A percentile compares a stretch with the other conserved stretches of the same genome.
phyloP scores from a whole-genome alignment of 352 stramenopile species.

The Plasmopara viticola region DNA sequence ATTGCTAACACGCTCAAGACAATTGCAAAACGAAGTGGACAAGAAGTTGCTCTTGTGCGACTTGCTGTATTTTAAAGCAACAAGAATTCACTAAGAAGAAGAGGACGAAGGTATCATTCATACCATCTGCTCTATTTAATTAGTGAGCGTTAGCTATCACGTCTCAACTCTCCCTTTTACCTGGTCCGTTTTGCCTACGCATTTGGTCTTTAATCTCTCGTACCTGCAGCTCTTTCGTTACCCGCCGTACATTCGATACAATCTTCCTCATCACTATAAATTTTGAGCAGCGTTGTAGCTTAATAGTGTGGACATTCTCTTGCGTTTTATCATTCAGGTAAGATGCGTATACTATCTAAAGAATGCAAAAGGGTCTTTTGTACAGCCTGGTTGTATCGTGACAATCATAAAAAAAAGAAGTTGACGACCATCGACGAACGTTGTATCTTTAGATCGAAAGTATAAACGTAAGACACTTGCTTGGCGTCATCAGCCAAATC shows the following conservation, averaged over 20 bases:
- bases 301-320: constrained; percentile 51
- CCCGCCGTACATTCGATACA: no score
- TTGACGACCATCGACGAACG: constrained; percentile 57
- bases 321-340: constrained; percentile 56
- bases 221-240: no score
- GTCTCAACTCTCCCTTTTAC: no score
- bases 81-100: constrained; percentile 5
- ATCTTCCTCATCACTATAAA: no score
- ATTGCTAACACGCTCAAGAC: constrained; percentile 27
- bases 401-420: constrained; percentile 62
- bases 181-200: no score
- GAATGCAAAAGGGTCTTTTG: constrained; percentile 1
- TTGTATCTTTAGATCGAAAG: constrained; percentile 82
- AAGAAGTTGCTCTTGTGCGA: constrained; percentile 11
- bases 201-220: no score
- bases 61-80: background rate
- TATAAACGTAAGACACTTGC: constrained; percentile 66
- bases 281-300: constrained; percentile 15
- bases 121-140: no score
- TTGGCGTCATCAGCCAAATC: constrained; percentile 67
- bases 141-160: no score
- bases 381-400: constrained; percentile 49
- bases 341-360: background rate
- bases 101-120: constrained; percentile 4
- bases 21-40: constrained; percentile 17